phyloP scores from a whole-genome alignment of 106 monocot species.

The Phalaenopsis aphrodite region DNA sequence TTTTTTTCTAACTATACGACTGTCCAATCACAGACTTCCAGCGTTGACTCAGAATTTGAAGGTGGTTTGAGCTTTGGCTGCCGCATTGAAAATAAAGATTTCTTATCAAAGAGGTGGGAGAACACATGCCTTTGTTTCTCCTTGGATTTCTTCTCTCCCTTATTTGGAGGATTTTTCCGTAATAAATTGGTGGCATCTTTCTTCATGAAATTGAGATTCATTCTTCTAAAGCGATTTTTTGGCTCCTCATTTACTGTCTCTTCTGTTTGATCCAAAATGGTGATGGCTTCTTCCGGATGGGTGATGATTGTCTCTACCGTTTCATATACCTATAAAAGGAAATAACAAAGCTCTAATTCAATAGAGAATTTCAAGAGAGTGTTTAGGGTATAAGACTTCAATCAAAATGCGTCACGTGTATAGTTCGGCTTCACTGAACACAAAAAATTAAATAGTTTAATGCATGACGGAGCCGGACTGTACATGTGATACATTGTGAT shows the following conservation, averaged over 20 bases:
- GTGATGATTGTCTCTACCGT: constrained; percentile 53
- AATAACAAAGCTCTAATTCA: neutral
- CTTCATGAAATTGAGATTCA: constrained; percentile 44
- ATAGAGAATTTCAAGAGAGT: neutral
- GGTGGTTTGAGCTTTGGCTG: constrained; percentile 19
- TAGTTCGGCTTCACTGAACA: too few species aligned
- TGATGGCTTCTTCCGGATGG: constrained; percentile 59
- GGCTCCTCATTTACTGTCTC: constrained; percentile 26
- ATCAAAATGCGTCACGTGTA: too few species aligned
- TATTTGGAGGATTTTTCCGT: constrained; percentile 16
- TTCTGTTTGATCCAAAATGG: constrained; percentile 31
- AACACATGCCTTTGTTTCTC: constrained; percentile 38
- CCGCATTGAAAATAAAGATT: constrained; percentile 56
- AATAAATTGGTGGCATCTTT: constrained; percentile 30
- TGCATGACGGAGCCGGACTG: too few species aligned
- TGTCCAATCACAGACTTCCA: constrained; percentile 43
- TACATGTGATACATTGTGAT: too few species aligned
- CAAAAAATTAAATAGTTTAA: too few species aligned
- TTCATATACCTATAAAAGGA: constrained; percentile 61
- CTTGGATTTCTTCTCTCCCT: constrained; percentile 52
- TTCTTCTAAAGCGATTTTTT: constrained; percentile 47
- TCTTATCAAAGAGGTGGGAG: constrained; percentile 58
- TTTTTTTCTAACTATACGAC: constrained; percentile 13
- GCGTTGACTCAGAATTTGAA: constrained; percentile 8
- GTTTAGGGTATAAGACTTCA: too few species aligned